A percentile compares a stretch with the other conserved stretches of the same genome.
Conservation (phyloP, 768 basidiomycete species). For the Exidia glandulosa region DNA sequence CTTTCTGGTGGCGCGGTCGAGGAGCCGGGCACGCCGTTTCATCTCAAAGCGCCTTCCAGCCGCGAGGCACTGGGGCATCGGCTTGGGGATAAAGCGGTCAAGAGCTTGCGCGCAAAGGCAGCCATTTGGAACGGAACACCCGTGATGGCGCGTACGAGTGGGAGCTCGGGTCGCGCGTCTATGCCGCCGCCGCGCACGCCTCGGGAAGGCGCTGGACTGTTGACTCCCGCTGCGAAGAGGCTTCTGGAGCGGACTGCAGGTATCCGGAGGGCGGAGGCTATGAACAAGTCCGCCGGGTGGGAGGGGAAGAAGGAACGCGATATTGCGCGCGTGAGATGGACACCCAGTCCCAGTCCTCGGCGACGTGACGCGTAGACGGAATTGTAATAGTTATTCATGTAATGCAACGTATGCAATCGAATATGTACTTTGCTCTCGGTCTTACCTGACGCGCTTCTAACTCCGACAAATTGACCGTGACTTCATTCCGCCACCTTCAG, state of each 20-base stretch:
- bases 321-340: conserved; percentile 61
- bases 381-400: too few relatives aligned
- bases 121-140: conserved; percentile 38
- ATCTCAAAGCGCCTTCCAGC: conserved; percentile 60
- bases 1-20: conserved; percentile 44
- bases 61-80: conserved; percentile 75
- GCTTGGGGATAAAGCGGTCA: conserved; percentile 72
- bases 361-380: not conserved
- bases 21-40: conserved; percentile 55
- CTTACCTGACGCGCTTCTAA: too few relatives aligned
- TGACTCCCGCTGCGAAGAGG: conserved; percentile 79
- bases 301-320: conserved; percentile 48
- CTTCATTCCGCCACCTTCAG: too few relatives aligned
- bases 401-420: too few relatives aligned
- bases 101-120: conserved; percentile 70
- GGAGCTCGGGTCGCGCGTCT: conserved; percentile 34
- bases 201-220: conserved; percentile 56
- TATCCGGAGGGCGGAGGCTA: conserved; percentile 53
- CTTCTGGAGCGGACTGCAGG: conserved; percentile 63
- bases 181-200: conserved; percentile 85
- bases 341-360: conserved; percentile 47
- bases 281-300: conserved; percentile 51
- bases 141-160: conserved; percentile 28
- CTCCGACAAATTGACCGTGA: too few relatives aligned
- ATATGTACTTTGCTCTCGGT: too few relatives aligned